Evolutionary conservation across 192 early-diverging fungal species (phyloP).

Genomic region (Coemansia brasiliensis): DNA sequence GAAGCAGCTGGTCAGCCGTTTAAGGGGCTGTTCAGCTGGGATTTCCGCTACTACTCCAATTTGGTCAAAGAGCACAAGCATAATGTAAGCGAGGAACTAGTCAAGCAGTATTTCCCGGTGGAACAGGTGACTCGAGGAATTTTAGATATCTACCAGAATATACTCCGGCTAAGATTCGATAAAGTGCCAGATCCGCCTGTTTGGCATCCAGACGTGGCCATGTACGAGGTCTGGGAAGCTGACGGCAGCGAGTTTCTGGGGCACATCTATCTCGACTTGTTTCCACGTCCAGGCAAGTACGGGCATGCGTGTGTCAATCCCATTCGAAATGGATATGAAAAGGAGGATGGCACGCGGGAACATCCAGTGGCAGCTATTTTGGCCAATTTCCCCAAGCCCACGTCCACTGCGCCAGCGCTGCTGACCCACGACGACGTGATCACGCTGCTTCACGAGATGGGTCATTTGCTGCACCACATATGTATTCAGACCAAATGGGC

Average conservation of each 20-base stretch:
- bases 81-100: conserved; percentile 67
- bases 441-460: conserved; percentile 82
- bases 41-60: conserved; percentile 72
- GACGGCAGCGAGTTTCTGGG: conserved; percentile 55
- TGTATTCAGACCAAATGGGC: conserved; percentile 68
- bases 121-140: conserved; percentile 64
- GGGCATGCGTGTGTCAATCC: conserved; percentile 73
- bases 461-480: conserved; percentile 62
- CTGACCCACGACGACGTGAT: conserved; percentile 78
- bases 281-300: conserved; percentile 68
- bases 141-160: conserved; percentile 70
- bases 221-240: conserved; percentile 71
- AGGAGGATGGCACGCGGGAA: conserved; percentile 51
- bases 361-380: conserved; percentile 67
- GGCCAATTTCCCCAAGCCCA: conserved; percentile 64
- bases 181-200: conserved; percentile 59
- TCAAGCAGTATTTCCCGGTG: conserved; percentile 77
- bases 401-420: conserved; percentile 65
- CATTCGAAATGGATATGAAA: conserved; percentile 59
- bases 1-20: conserved; percentile 48
- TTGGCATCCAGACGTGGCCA: conserved; percentile 77
- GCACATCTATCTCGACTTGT: conserved; percentile 73
- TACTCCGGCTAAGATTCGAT: conserved; percentile 67
- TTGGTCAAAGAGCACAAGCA: conserved; percentile 69
- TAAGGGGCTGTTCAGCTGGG: conserved; percentile 70